Evolutionary conservation across 2,329 filamentous ascomycete species (phyloP).

Genomic region (Helotiales sp.): DNA sequence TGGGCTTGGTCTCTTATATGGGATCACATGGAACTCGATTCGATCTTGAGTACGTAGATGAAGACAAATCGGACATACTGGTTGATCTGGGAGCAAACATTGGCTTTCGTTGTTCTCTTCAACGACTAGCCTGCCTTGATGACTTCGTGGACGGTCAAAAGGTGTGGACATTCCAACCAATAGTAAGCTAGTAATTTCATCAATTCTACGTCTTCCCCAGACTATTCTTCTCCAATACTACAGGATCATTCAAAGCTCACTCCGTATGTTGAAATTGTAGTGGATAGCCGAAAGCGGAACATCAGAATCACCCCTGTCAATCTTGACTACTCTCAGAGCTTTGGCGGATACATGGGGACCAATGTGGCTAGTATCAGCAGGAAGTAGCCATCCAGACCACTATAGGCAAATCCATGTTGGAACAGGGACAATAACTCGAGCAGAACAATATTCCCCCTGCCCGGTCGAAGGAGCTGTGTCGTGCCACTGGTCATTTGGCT

Average conservation of each 20-base stretch:
- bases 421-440: not conserved
- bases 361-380: conserved; percentile 14
- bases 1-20: conserved; percentile 21
- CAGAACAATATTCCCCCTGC: not conserved
- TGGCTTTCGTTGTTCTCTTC: not conserved
- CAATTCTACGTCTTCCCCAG: no score
- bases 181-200: no score
- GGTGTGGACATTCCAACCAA: conserved; percentile 17
- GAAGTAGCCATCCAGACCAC: not conserved
- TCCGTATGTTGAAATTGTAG: no score
- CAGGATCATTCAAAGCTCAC: no score
- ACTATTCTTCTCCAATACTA: no score
- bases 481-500: conserved; percentile 9
- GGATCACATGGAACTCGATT: conserved; percentile 24
- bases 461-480: not conserved
- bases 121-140: conserved; percentile 16
- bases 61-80: not conserved
- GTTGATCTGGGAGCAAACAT: not conserved
- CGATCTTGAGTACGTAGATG: not conserved
- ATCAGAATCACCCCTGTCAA: not conserved
- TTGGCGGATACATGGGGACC: conserved; percentile 25
- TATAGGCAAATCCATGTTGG: conserved; percentile 14
- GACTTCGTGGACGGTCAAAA: conserved; percentile 11
- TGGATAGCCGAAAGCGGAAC: no score
- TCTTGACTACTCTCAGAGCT: conserved; percentile 17